Base-by-base conservation (phyloP, 192 early-diverging fungal genomes). In the Mortierella alpina region DNA sequence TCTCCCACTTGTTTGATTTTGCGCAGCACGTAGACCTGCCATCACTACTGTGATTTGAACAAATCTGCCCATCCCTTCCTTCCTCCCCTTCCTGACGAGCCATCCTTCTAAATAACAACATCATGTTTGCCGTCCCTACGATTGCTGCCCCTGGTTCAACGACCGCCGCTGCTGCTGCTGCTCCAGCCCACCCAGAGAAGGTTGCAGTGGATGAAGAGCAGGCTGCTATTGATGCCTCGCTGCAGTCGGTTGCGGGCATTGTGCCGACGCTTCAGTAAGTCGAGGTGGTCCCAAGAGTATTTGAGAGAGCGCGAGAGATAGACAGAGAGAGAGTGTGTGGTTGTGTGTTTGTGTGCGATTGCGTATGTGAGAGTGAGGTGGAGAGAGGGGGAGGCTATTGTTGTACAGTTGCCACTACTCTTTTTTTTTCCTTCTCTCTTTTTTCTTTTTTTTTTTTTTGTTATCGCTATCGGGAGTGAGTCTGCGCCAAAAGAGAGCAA, bases 181-280 rank as follows among this genome's bases (percentile, higher is more conserved):
- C 74, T 68, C 46, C 66, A 42, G 20, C 22, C 13, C 64, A 66
- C 44, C 58, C 69, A 9, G 69, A 80, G 23, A 79, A 69, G 53
- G 52, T 68, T 22, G 61, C 66, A 18, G 12, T 66, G 9, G 77
- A 80, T 9, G 77, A 80, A 40, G 70, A 80, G 20, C 77, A 80
- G 69, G 53, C 77, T 51, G 77, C 65, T 20, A 70, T 63, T 39
- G 77, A 80, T 50, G 70, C 64, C 6, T 66, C 77, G 18, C 42
- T 80, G 54, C 69, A 80, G 23, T 80, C 77, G 70, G 87, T 88
- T 62, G 85, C 87, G 48, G 89, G 89, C 54, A 88, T 90, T 49
- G 84, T 85, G 23, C 89, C 89, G n/a, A 88, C 82, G 13, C 75
- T 90, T 58, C 89, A 90, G 89, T 90, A 88, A 90, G 89, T 87